phyloP scores from a whole-genome alignment of 2,329 filamentous ascomycete species.

The Alternaria panax region DNA sequence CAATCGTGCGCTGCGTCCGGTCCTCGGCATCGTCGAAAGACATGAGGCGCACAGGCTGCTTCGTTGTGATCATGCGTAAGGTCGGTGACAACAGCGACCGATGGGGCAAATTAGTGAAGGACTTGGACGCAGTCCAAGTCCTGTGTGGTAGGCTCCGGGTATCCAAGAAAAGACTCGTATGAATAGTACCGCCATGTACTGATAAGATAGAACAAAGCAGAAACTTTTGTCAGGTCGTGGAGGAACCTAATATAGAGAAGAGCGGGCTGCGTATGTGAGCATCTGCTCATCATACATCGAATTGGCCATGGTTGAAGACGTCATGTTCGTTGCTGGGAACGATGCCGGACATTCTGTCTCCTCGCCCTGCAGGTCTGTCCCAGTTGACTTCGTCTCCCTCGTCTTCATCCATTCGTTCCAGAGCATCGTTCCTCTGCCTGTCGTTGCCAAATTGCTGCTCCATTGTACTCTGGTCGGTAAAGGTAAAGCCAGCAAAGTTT shows the following conservation, averaged over 20 bases:
- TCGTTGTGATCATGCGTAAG: slow-evolving; percentile 3
- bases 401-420: slow-evolving; percentile 56
- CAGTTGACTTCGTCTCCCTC: slow-evolving; percentile 53
- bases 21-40: slow-evolving; percentile 4
- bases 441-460: slow-evolving; percentile 74
- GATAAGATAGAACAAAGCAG: slow-evolving; percentile 30
- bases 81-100: slow-evolving; percentile 17
- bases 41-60: slow-evolving; percentile 2
- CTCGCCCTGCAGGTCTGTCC: slow-evolving; percentile 51
- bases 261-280: slow-evolving; percentile 7
- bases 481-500: slow-evolving; percentile 98
- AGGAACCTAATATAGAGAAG: slow-evolving; percentile 13
- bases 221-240: slow-evolving; percentile 41
- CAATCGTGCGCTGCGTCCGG: slow-evolving; percentile 4
- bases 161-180: slow-evolving; percentile 37
- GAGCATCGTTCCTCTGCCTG: slow-evolving; percentile 47
- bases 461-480: slow-evolving; percentile 95
- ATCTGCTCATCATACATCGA: slow-evolving; percentile 43
- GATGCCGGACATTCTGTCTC: slow-evolving; percentile 62
- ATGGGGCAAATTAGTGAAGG: slow-evolving; percentile 18
- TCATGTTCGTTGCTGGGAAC: slow-evolving; percentile 55
- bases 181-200: slow-evolving; percentile 29
- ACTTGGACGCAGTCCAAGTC: slow-evolving; percentile 32
- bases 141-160: slow-evolving; percentile 35
- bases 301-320: slow-evolving; percentile 56